Base-by-base conservation (phyloP, 2,329 filamentous ascomycete genomes). In the Fusarium sp. region DNA sequence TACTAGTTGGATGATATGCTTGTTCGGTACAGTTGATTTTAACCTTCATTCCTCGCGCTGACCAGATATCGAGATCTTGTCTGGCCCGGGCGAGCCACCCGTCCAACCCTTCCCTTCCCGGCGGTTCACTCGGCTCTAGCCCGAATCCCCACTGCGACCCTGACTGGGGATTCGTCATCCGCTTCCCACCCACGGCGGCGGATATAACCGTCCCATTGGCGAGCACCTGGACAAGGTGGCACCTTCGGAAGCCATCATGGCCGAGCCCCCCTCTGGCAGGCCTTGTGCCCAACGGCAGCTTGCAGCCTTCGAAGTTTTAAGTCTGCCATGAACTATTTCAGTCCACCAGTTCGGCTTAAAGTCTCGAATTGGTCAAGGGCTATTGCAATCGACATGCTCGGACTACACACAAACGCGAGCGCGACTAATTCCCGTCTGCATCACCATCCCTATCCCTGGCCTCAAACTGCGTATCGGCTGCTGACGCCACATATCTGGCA, bases 111-210 rank as follows among this genome's bases (percentile, higher is more conserved):
- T 71, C 72, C 63, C 72, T 73, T 74, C 72, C 69, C 72, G 76
- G 77, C 76, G 75, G 74, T 76, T 78, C 73, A 73, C 71, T 79
- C 79, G 79, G 79, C 77, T 79, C 72, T 70, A 77, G 74, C 73
- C 76, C 75, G 74, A 78, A 73, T 71, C 70, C 68, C 75, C 77
- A 77, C 72, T 71, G 49, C 65, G 63, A 72, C 76, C 68, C 72
- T 71, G 73, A 74, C 72, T 70, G 67, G 68, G 70, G 72, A 76
- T 69, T 77, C 75, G 72, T 77, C 75, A 76, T 74, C 72, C 59
- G 60, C 74, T 55, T 71, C 69, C 67, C 66, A 72, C 67, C 69
- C 70, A 71, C 71, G 66, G 66, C 63, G 49, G 61, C 73, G 74
- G 73, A 78, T 78, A 74, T 73, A 74, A 72, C 74, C 71, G 74